These are phyloP conservation scores for Blechomonas ayalai DNA, from an alignment of 208 protist genomes.

Conservation along the genomic window DNA sequence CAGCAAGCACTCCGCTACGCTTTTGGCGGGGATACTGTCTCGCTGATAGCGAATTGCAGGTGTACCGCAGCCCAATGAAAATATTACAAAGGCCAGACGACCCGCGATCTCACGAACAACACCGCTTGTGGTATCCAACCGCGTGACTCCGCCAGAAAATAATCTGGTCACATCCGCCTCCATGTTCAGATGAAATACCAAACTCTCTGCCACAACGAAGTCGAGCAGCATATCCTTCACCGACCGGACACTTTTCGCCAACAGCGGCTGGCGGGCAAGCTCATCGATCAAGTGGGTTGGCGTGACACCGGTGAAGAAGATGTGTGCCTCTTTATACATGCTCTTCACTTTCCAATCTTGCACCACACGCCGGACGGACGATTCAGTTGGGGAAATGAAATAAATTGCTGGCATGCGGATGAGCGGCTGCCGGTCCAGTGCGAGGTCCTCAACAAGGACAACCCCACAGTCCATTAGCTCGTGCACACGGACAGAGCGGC, in stretches of 20 bases:
- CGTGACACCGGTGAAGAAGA: slow-evolving; percentile 57
- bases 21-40: slow-evolving; percentile 30
- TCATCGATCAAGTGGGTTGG: slow-evolving; percentile 30
- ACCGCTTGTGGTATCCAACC: slow-evolving; percentile 18
- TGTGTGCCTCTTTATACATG: slow-evolving; percentile 60
- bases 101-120: slow-evolving; percentile 34
- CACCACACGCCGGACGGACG: slow-evolving; percentile 40
- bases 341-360: slow-evolving; percentile 52
- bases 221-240: slow-evolving; percentile 68
- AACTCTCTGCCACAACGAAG: slow-evolving; percentile 49
- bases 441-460: slow-evolving; percentile 68
- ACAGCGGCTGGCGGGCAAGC: slow-evolving; percentile 24
- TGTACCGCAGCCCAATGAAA: slow-evolving; percentile 41
- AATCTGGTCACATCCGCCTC: slow-evolving; percentile 38
- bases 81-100: slow-evolving; percentile 51
- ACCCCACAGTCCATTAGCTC: slow-evolving; percentile 75
- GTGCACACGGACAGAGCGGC: slow-evolving; percentile 55
- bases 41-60: slow-evolving; percentile 64
- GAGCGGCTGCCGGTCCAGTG: slow-evolving; percentile 48
- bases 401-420: slow-evolving; percentile 60
- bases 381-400: slow-evolving; percentile 42
- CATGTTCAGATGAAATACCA: slow-evolving; percentile 66
- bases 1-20: slow-evolving; percentile 31
- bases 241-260: slow-evolving; percentile 33
- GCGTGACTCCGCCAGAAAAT: slow-evolving; percentile 22